Conservation (phyloP, 73 alveolate genomes). For the Durusdinium trenchii region DNA sequence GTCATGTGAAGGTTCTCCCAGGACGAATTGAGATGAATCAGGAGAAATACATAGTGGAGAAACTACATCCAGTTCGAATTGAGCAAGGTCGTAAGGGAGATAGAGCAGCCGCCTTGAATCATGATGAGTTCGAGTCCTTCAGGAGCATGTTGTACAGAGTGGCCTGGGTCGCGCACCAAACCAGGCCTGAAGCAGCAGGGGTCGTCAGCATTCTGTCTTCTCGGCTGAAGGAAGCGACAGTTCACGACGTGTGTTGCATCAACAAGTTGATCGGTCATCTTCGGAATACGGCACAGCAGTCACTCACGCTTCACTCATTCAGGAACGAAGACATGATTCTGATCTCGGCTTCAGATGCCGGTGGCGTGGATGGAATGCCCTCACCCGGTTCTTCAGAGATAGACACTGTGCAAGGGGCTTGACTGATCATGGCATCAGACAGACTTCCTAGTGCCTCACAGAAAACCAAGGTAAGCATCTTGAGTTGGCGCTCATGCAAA, state of each 20-base stretch:
- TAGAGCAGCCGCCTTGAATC: not conserved
- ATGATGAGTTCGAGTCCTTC: not conserved
- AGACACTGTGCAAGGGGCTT: constrained; percentile 13
- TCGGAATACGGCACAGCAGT: not conserved
- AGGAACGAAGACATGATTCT: not conserved
- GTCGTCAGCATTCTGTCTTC: not conserved
- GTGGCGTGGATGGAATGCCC: not conserved
- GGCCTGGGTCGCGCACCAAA: constrained; percentile 30
- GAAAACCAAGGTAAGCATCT: not conserved
- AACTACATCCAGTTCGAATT: not conserved
- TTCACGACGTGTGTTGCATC: not conserved
- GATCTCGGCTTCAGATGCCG: constrained; percentile 5
- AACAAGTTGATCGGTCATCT: not conserved
- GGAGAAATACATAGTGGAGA: constrained; percentile 38
- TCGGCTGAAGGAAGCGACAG: not conserved
- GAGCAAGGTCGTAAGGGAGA: not conserved
- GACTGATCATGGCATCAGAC: constrained; percentile 24
- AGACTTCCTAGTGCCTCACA: not conserved
- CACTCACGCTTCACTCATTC: not conserved
- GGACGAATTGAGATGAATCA: not conserved
- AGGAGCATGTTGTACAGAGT: constrained; percentile 12
- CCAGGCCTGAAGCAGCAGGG: constrained; percentile 40
- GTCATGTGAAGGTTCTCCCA: not conserved
- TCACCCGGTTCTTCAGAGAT: not conserved
- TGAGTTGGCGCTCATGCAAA: not conserved